Base-by-base conservation (phyloP, 495 filamentous ascomycete genomes). In the Apodospora peruviana region DNA sequence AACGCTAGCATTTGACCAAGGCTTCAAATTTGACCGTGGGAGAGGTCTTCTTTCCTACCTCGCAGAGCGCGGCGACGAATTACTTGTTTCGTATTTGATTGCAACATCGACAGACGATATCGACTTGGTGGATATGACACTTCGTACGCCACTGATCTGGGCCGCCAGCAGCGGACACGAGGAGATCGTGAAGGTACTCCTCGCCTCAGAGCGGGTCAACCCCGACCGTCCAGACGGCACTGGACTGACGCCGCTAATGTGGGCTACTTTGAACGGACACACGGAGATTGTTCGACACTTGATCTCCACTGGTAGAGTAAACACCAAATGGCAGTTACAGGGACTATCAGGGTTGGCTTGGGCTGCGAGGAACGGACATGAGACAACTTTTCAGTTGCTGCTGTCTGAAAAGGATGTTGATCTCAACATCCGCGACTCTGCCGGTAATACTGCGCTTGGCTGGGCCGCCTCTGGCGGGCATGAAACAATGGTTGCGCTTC, bases 121-220 rank as follows among this genome's bases (percentile, higher is more conserved):
- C n/a, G n/a, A n/a, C n/a, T n/a, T 19, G 39, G 19, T 19, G 37
- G 17, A n/a, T n/a, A 58, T 21, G 65, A 66, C 38, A 49, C 56
- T 36, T 40, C 60, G n/a, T 24, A 52, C 50, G n/a, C 37, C 43
- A 23, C 17, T 51, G 35, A 21, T 3, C 4, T 40, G 7, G 2
- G 49, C 49, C 7, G 49, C 49, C 16, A 14, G 21, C 21, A 34
- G 20, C 1, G 50, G 43, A 19, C 43, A 43, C 18, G 37, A 25
- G 4, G 42, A 5, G 7, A 10, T 44, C 16, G 42, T 29, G 10
- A n/a, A 32, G 24, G 16, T 44, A 10, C 19, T 42, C 11, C 20
- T 42, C 0, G 40, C 40, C n/a, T n/a, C n/a, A n/a, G n/a, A n/a
- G n/a, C n/a, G n/a, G n/a, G n/a, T n/a, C n/a, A n/a, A n/a, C n/a